Evolutionary conservation across 2,329 filamentous ascomycete genomes (phyloP).

Genomic region (Emydomyces testavorans): DNA sequence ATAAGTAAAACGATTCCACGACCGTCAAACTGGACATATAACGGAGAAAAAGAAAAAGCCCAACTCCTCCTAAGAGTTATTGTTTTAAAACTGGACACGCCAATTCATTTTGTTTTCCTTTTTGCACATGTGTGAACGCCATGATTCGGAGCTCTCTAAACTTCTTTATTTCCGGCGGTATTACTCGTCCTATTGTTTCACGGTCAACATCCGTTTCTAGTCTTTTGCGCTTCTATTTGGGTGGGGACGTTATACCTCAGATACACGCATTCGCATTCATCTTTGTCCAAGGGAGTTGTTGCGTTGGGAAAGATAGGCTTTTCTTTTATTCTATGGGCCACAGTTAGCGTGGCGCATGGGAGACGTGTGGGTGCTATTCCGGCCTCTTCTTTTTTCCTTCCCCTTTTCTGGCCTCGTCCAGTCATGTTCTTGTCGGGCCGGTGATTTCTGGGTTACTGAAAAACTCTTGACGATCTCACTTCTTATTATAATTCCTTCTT

Average conservation of each 20-base stretch:
- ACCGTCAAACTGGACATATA: neutral
- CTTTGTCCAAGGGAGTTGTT: slow-evolving; percentile 4
- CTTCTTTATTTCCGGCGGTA: neutral
- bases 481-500: neutral
- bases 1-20: neutral
- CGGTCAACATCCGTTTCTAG: neutral
- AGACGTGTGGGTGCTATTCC: neutral
- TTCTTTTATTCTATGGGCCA: neutral
- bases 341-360: slow-evolving; percentile 4
- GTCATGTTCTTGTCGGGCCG: neutral
- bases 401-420: neutral
- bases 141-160: neutral
- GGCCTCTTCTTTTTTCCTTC: neutral
- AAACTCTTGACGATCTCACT: neutral
- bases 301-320: neutral
- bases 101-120: slow-evolving; percentile 1
- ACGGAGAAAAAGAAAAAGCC: no score
- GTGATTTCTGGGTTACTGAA: neutral
- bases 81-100: neutral
- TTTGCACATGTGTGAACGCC: neutral
- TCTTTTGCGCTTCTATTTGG: neutral
- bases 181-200: neutral
- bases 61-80: no score
- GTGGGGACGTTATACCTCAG: neutral
- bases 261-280: slow-evolving; percentile 1